Conservation (phyloP, 2,329 filamentous ascomycete species). For the Thelonectria discophora region DNA sequence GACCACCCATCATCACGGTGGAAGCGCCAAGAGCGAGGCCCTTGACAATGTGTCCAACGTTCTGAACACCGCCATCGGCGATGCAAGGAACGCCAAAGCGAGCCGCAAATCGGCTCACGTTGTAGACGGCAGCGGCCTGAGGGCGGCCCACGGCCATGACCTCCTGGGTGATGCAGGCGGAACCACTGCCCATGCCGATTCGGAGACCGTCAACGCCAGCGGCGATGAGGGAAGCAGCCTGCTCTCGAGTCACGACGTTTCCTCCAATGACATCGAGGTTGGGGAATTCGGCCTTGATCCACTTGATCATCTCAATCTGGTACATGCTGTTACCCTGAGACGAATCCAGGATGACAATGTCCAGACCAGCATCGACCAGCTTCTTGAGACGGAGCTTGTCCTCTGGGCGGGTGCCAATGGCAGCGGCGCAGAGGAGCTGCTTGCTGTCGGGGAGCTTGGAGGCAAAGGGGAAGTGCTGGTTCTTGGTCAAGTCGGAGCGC, state of each 20-base stretch:
- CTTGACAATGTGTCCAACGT: conserved; percentile 99
- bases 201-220: conserved; percentile 95
- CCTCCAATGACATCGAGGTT: conserved; percentile 93
- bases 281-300: conserved; percentile 87
- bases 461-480: conserved; percentile 93
- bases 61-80: conserved; percentile 96
- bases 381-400: conserved; percentile 88
- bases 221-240: conserved; percentile 90
- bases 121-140: conserved; percentile 92
- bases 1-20: conserved; percentile 99
- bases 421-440: conserved; percentile 94
- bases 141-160: conserved; percentile 99
- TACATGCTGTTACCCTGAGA: conserved; percentile 99
- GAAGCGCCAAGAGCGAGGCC: conserved; percentile 92
- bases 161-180: conserved; percentile 98
- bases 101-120: conserved; percentile 87
- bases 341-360: conserved; percentile 94
- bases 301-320: conserved; percentile 98
- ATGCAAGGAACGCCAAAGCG: conserved; percentile 97
- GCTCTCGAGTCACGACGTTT: conserved; percentile 97
- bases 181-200: conserved; percentile 98
- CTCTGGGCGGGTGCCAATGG: conserved; percentile 93
- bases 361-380: conserved; percentile 92
- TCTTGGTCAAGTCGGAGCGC: conserved; percentile 97
- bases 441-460: conserved; percentile 97